Base-by-base conservation (phyloP, 106 monocot species). In the Xerophyta viscosa region DNA sequence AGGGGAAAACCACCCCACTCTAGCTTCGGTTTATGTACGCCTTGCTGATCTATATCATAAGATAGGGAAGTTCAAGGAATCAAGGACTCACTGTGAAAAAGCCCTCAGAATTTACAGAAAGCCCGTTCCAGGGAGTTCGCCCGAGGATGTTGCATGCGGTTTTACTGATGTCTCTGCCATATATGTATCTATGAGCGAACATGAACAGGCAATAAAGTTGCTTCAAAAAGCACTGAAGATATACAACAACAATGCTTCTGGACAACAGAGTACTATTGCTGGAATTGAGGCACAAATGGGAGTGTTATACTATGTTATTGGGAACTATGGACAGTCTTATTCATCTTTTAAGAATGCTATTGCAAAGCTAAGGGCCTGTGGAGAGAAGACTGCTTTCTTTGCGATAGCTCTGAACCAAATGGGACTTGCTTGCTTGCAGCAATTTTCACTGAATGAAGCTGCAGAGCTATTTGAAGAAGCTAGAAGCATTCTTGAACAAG, bases 271-370 rank as follows among this genome's bases (percentile, higher is more conserved):
- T 42, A 79, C 76, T 8, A 71, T 89, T 37, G 89, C 96, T 27
- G 96, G 96, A 25, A 79, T 96, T 22, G 89, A 96, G 60, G 88
- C 89, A 15, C 96, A 96, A 37, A 82, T 89, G 57, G 96, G 96
- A 15, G 89, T 85, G 13, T 19, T 96, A 47, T 60, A 85, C 48
- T 96, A 96, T 58, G 73, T 85, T 13, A 60, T 63, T 8, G 96
- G 73, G 37, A 85, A 86, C 24, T 89, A 79, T 41, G 48, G 43
- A 0, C 76, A 82, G 51, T 85, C 96, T 4, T 85, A 86, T 56
- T 0, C 37, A 0, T 79, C 58, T 0, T 77, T 96, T 47, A 73
- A 76, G 48, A 84, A 46, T 49, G 81, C 88, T 7, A 63, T 82
- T n/a, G 29, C 58, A 10, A 96, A 89, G 63, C 59, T 96, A 12